phyloP scores from a whole-genome alignment of 345 rosid genomes.

The Bretschneidera sinensis region DNA sequence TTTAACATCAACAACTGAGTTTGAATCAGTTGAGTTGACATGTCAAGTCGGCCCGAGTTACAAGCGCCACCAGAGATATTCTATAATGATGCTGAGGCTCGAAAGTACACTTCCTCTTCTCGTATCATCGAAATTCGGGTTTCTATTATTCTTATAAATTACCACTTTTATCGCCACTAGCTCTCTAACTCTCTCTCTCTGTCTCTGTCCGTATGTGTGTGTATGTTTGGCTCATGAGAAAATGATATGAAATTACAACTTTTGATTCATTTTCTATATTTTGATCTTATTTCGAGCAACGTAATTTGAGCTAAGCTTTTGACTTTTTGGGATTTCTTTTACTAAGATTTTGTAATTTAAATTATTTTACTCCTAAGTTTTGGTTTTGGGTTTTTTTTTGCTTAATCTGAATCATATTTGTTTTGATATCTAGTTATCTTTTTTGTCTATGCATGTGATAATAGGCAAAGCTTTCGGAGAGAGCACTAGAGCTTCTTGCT shows the following conservation, averaged over 20 bases:
- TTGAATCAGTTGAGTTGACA: slow-evolving; percentile 8
- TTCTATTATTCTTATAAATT: neutral
- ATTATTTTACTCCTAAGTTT: too few relatives aligned
- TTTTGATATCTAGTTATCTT: neutral
- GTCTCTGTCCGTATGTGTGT: too few relatives aligned
- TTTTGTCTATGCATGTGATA: neutral
- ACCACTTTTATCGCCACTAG: neutral
- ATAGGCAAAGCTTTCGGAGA: slow-evolving; percentile 77
- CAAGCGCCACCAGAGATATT: slow-evolving; percentile 95
- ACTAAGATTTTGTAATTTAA: too few relatives aligned
- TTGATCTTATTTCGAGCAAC: neutral
- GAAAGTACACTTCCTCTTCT: slow-evolving; percentile 88
- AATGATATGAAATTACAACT: neutral
- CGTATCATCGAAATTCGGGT: slow-evolving; percentile 97
- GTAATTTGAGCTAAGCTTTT: too few relatives aligned
- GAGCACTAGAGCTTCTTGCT: slow-evolving; percentile 94
- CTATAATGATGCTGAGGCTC: slow-evolving; percentile 79
- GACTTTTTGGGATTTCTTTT: too few relatives aligned
- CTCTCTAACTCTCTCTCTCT: neutral
- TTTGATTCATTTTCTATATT: neutral
- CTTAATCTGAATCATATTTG: too few relatives aligned
- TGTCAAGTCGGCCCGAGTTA: slow-evolving; percentile 78
- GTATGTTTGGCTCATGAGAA: neutral
- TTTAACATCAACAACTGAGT: neutral
- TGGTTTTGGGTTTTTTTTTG: neutral